phyloP scores from a whole-genome alignment of 2,329 filamentous ascomycete genomes.

The Aureobasidium zeae region DNA sequence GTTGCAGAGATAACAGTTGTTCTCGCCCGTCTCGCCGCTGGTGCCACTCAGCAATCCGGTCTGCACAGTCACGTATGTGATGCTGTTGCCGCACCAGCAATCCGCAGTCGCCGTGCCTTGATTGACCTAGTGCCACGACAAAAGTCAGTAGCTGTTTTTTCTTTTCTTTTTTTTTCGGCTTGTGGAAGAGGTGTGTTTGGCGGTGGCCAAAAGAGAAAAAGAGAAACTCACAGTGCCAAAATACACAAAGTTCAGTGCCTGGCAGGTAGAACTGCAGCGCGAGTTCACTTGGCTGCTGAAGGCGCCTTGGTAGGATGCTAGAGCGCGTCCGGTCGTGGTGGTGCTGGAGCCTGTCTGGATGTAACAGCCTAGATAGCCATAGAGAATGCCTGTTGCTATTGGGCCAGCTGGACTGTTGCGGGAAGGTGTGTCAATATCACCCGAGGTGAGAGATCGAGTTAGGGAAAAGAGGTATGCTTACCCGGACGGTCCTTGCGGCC shows the following conservation, averaged over 20 bases:
- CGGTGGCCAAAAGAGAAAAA: no score
- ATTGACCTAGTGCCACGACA: no score
- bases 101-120: conserved; percentile 20
- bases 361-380: conserved; percentile 26
- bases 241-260: conserved; percentile 19
- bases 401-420: conserved; percentile 13
- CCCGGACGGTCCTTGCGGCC: conserved; percentile 11
- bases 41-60: conserved; percentile 8
- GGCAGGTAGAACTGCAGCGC: conserved; percentile 21
- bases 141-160: no score
- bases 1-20: conserved; percentile 6
- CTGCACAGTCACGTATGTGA: conserved; percentile 21
- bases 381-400: conserved; percentile 17
- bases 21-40: conserved; percentile 6
- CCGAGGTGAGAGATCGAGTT: background rate
- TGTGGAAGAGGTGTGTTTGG: no score
- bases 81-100: conserved; percentile 25
- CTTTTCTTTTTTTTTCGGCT: no score
- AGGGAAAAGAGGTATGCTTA: background rate
- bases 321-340: conserved; percentile 21
- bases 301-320: conserved; percentile 20
- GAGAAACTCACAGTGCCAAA: conserved; percentile 24
- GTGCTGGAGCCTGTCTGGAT: conserved; percentile 22
- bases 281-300: conserved; percentile 20
- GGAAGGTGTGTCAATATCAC: background rate